A percentile compares a stretch with the other conserved stretches of the same genome.
Conservation (phyloP, 2,329 filamentous ascomycete genomes). For the Pyricularia sp. region DNA sequence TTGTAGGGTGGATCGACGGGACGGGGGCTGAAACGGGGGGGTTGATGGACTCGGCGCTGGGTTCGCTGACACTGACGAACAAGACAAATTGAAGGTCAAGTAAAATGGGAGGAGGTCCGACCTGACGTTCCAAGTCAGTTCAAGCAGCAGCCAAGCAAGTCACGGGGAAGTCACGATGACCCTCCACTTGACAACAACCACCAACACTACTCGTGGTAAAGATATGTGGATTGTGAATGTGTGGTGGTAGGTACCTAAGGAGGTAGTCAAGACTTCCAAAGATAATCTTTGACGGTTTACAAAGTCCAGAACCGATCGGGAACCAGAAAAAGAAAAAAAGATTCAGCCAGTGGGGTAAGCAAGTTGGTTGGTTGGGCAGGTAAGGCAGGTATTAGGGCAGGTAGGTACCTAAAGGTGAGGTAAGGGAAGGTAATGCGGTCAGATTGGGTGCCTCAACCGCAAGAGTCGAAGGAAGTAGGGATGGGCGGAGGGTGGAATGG, state of each 20-base stretch:
- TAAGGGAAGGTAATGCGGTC: background rate
- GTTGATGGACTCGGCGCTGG: background rate
- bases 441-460: background rate
- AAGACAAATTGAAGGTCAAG: background rate
- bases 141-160: background rate
- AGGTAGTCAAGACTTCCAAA: background rate
- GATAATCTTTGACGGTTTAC: background rate
- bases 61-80: background rate
- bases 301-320: background rate
- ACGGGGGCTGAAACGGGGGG: background rate
- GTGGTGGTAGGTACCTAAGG: background rate
- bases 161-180: background rate
- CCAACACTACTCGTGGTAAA: background rate
- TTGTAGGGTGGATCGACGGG: background rate
- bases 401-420: background rate
- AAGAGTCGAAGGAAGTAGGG: background rate
- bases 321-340: background rate
- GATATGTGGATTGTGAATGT: background rate
- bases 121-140: background rate
- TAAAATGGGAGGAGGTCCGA: background rate
- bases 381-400: too few relatives aligned
- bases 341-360: background rate
- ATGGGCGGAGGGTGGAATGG: conserved; percentile 1
- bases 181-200: background rate
- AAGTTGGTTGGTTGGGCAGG: too few relatives aligned